Conservation (phyloP, 1,139 yeast genomes). For the Suhomyces maxii region DNA sequence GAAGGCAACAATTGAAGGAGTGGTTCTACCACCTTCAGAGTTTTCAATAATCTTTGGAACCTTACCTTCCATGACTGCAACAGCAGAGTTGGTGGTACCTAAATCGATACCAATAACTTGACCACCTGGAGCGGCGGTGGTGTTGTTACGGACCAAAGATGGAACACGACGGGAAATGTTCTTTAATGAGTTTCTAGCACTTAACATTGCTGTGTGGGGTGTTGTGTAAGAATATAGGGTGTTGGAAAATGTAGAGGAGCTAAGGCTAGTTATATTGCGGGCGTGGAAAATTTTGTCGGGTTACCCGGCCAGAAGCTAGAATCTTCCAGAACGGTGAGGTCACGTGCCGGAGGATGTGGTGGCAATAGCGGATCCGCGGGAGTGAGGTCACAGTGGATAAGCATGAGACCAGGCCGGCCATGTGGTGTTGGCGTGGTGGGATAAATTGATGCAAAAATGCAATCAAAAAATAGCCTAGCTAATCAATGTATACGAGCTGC, state of each 20-base stretch:
- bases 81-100: constrained; percentile 99
- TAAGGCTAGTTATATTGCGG: constrained; percentile 10
- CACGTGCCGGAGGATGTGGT: constrained; percentile 1
- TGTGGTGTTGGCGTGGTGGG: too few species aligned
- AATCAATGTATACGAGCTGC: too few species aligned
- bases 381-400: too few species aligned
- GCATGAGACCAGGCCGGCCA: too few species aligned
- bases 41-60: constrained; percentile 95
- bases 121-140: constrained; percentile 56
- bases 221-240: neutral
- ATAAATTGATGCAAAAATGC: too few species aligned
- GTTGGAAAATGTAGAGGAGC: neutral
- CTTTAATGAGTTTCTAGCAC: constrained; percentile 46
- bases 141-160: constrained; percentile 50
- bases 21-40: constrained; percentile 98
- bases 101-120: constrained; percentile 97
- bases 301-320: constrained; percentile 15
- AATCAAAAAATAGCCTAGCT: too few species aligned
- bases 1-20: constrained; percentile 98
- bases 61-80: constrained; percentile 97
- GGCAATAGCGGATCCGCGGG: neutral
- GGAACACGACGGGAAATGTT: constrained; percentile 47
- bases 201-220: constrained; percentile 33
- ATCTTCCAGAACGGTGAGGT: constrained; percentile 9
- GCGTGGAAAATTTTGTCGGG: constrained; percentile 16